Conservation (phyloP, 495 filamentous ascomycete species). For the Aspergillus incahuasiensis region DNA sequence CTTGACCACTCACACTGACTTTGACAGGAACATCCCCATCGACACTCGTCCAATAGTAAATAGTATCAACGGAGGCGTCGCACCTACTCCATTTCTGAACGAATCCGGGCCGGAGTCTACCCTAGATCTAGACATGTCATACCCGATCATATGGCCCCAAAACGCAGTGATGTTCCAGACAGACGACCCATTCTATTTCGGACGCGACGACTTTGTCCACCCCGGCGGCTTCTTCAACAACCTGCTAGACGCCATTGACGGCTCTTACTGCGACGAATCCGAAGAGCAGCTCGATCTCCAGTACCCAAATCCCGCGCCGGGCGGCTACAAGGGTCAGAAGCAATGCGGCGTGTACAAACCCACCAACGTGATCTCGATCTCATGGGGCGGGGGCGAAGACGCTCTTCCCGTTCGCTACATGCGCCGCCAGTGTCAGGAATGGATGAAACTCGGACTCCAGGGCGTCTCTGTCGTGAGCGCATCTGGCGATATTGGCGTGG, state of each 20-base stretch:
- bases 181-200: constrained; percentile 48
- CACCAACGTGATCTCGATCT: constrained; percentile 58
- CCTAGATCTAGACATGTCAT: constrained; percentile 49
- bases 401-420: constrained; percentile 49
- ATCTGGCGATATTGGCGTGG: constrained; percentile 54
- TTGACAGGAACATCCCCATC: constrained; percentile 18
- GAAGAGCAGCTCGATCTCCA: constrained; percentile 39
- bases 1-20: background rate
- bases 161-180: constrained; percentile 54
- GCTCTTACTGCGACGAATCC: constrained; percentile 49
- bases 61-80: constrained; percentile 39
- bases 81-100: constrained; percentile 26
- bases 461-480: constrained; percentile 59
- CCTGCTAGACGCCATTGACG: constrained; percentile 59
- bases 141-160: constrained; percentile 55
- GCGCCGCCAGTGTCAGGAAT: constrained; percentile 54
- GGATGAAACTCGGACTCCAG: constrained; percentile 61
- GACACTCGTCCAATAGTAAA: constrained; percentile 39
- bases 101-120: constrained; percentile 42
- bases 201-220: constrained; percentile 4
- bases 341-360: constrained; percentile 59
- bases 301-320: background rate
- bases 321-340: constrained; percentile 8
- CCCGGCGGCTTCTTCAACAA: constrained; percentile 35
- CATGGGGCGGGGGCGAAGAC: constrained; percentile 51